Evolutionary conservation across 2,329 filamentous ascomycete species (phyloP).

Genomic region (Nannizzia gypsea): DNA sequence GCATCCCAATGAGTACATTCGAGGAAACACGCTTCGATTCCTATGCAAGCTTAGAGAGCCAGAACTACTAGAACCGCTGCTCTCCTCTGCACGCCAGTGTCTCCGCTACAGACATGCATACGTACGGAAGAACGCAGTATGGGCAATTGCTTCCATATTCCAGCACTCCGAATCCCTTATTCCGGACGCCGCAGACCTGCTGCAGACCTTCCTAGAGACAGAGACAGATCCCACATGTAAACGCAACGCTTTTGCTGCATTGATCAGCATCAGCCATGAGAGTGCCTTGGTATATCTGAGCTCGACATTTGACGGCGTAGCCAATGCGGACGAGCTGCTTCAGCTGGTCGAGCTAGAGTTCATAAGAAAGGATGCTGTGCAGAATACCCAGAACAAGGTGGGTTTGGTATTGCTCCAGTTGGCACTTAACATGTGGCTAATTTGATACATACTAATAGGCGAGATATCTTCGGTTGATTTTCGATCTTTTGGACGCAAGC

Average conservation of each 20-base stretch:
- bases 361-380: constrained; percentile 91
- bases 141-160: constrained; percentile 85
- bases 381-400: constrained; percentile 89
- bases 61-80: constrained; percentile 88
- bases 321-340: constrained; percentile 85
- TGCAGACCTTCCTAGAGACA: constrained; percentile 75
- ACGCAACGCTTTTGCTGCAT: constrained; percentile 88
- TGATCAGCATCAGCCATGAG: constrained; percentile 84
- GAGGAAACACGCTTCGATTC: constrained; percentile 95
- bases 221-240: constrained; percentile 95
- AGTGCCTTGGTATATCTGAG: constrained; percentile 81
- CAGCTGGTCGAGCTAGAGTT: constrained; percentile 94
- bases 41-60: constrained; percentile 91
- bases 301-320: constrained; percentile 81
- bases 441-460: constrained; percentile 42
- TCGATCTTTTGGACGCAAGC: constrained; percentile 85
- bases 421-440: constrained; percentile 12
- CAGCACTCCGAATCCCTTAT: constrained; percentile 84
- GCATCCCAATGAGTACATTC: constrained; percentile 95
- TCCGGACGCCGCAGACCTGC: constrained; percentile 86
- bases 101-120: constrained; percentile 95
- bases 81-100: constrained; percentile 83
- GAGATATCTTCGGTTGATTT: constrained; percentile 84
- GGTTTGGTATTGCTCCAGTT: not conserved
- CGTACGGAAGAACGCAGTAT: constrained; percentile 95